These are phyloP conservation scores for Abrus precatorius DNA, from an alignment of 306 rosid species.

Conservation along the genomic window DNA sequence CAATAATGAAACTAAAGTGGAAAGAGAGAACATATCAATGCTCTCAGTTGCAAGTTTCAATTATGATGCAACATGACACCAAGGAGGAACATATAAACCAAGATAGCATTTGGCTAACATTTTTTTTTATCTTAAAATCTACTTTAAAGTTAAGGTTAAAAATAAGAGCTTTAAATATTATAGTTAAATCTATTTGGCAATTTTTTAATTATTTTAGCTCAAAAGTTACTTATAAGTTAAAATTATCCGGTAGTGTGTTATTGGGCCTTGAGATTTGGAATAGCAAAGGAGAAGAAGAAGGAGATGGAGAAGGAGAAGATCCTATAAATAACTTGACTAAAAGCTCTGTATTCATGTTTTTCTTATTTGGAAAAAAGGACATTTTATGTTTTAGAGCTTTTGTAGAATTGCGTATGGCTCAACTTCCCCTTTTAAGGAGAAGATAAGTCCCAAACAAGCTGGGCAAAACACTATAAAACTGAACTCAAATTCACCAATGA, in stretches of 20 bases:
- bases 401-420: background rate
- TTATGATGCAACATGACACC: constrained; percentile 38
- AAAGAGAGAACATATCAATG: constrained; percentile 30
- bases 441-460: background rate
- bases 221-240: background rate
- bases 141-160: background rate
- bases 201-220: background rate
- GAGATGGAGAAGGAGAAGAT: background rate
- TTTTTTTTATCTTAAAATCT: background rate
- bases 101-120: background rate
- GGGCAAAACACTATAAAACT: constrained; percentile 21
- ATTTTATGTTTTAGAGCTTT: background rate
- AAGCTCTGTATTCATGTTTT: background rate
- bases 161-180: background rate
- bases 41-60: constrained; percentile 36
- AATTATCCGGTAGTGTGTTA: background rate
- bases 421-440: background rate
- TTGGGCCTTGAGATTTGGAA: background rate
- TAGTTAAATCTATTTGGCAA: background rate
- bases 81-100: constrained; percentile 39
- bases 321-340: background rate
- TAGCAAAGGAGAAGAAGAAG: background rate
- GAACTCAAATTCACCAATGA: constrained; percentile 33
- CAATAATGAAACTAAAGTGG: constrained; percentile 8
- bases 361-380: background rate